Evolutionary conservation across 2,329 filamentous ascomycete genomes (phyloP).

Genomic region (Neopestalotiopsis sp.): DNA sequence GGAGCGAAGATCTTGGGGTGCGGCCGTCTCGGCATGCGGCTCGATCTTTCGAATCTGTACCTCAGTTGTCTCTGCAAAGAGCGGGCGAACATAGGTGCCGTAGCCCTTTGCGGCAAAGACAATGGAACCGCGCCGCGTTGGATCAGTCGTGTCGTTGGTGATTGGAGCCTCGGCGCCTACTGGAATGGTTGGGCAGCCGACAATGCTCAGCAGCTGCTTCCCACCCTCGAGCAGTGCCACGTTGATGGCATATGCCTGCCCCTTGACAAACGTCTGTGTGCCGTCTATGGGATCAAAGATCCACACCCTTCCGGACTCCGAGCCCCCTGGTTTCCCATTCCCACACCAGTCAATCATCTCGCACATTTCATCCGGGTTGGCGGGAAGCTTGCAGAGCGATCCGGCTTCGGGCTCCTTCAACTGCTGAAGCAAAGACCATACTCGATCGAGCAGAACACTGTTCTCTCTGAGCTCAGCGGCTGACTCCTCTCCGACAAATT

Average conservation of each 20-base stretch:
- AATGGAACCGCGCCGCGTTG: conserved; percentile 50
- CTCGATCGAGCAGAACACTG: conserved; percentile 46
- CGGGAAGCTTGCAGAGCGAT: conserved; percentile 38
- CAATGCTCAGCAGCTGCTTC: conserved; percentile 53
- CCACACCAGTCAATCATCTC: conserved; percentile 59
- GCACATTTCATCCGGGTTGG: conserved; percentile 51
- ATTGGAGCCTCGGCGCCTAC: conserved; percentile 44
- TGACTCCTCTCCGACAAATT: conserved; percentile 61
- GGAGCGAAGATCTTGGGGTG: conserved; percentile 40
- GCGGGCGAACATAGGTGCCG: conserved; percentile 52
- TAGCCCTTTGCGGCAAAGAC: conserved; percentile 54
- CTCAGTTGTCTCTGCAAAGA: conserved; percentile 34
- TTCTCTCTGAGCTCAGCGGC: conserved; percentile 51
- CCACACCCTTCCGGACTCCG: conserved; percentile 51
- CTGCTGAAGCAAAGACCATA: conserved; percentile 50
- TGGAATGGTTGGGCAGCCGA: conserved; percentile 53
- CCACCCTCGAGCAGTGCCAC: conserved; percentile 57
- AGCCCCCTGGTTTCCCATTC: conserved; percentile 39
- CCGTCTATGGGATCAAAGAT: conserved; percentile 67
- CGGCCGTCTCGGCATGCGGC: conserved; percentile 29
- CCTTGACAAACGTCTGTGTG: conserved; percentile 60
- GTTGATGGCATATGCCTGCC: conserved; percentile 63
- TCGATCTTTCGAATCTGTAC: conserved; percentile 38
- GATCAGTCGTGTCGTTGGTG: conserved; percentile 49
- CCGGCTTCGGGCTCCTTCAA: conserved; percentile 31